Conservation (phyloP, 2,329 filamentous ascomycete species). For the Aspergillaceae sp. region DNA sequence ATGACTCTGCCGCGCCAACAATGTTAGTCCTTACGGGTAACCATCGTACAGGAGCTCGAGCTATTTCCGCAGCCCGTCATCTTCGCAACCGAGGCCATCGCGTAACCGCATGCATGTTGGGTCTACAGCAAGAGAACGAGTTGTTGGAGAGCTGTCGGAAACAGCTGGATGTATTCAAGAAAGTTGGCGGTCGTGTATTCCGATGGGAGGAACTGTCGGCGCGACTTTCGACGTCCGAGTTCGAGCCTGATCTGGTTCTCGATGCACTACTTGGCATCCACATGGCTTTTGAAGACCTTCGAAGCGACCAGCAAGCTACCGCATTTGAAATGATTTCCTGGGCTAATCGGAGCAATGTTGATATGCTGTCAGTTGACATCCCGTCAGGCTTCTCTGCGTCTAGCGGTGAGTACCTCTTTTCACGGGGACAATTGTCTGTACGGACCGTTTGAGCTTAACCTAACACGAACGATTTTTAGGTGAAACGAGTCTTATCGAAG, state of each 20-base stretch:
- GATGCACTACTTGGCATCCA: conserved; percentile 84
- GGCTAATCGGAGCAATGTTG: conserved; percentile 79
- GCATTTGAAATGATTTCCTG: conserved; percentile 88
- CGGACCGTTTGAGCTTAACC: too few relatives aligned
- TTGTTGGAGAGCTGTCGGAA: conserved; percentile 70
- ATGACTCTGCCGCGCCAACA: conserved; percentile 45
- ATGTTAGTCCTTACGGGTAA: conserved; percentile 87
- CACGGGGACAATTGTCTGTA: too few relatives aligned
- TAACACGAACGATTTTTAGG: conserved; percentile 23
- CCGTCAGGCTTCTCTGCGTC: conserved; percentile 81
- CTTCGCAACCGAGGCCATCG: conserved; percentile 74
- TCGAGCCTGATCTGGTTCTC: conserved; percentile 69
- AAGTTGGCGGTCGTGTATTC: conserved; percentile 67
- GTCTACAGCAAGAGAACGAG: conserved; percentile 72
- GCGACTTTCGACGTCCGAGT: conserved; percentile 45
- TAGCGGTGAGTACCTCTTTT: conserved; percentile 52
- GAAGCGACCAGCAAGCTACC: conserved; percentile 70
- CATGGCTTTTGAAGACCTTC: conserved; percentile 78
- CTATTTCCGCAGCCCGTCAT: conserved; percentile 77
- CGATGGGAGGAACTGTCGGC: conserved; percentile 51
- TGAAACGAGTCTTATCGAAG: conserved; percentile 55
- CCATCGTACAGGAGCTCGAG: conserved; percentile 77
- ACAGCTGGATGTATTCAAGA: conserved; percentile 76
- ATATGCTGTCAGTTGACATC: conserved; percentile 79
- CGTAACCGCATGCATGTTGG: conserved; percentile 74